A percentile compares a stretch with the other conserved stretches of the same genome.
These are phyloP conservation scores for Talaromyces atroroseus DNA, from an alignment of 2,329 filamentous ascomycete genomes.

Conservation along the genomic window DNA sequence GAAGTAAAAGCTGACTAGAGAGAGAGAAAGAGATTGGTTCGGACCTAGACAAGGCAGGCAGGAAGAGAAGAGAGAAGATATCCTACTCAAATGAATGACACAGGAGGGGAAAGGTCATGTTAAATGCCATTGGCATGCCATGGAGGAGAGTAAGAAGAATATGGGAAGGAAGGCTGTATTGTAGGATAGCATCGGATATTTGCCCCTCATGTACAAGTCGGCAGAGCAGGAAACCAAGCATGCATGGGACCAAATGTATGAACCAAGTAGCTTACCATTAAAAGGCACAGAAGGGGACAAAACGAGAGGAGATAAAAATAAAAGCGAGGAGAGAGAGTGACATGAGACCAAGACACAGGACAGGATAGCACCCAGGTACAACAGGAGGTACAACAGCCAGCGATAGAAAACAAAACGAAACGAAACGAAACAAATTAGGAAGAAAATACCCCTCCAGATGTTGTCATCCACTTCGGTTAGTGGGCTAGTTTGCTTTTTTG, in stretches of 20 bases:
- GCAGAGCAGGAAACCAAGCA: conserved; percentile 6
- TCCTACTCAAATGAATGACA: conserved; percentile 4
- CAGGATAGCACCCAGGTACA: conserved; percentile 22
- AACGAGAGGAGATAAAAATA: background rate
- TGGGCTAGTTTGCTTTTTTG: conserved; percentile 5
- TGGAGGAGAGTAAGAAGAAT: background rate
- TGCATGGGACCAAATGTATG: conserved; percentile 1
- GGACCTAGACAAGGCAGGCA: background rate
- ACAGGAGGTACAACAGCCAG: background rate
- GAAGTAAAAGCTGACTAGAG: conserved; percentile 11
- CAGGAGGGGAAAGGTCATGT: conserved; percentile 10
- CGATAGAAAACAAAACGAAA: background rate
- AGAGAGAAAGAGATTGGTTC: background rate
- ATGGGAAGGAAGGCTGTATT: background rate
- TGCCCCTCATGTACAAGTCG: conserved; percentile 11
- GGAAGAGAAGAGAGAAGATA: background rate
- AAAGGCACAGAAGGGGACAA: background rate
- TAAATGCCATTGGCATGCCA: conserved; percentile 11
- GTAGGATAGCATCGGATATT: conserved; percentile 10
- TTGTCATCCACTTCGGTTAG: conserved; percentile 26
- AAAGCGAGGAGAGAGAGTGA: conserved; percentile 21
- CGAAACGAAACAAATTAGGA: conserved; percentile 5
- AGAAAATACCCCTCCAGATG: conserved; percentile 24
- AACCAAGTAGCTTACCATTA: conserved; percentile 8
- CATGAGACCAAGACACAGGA: conserved; percentile 31